Percentiles rank a stretch among this genome's conserved stretches.
Conservation (phyloP, 1,139 yeast genomes). For the Kodamaea derodonti region DNA sequence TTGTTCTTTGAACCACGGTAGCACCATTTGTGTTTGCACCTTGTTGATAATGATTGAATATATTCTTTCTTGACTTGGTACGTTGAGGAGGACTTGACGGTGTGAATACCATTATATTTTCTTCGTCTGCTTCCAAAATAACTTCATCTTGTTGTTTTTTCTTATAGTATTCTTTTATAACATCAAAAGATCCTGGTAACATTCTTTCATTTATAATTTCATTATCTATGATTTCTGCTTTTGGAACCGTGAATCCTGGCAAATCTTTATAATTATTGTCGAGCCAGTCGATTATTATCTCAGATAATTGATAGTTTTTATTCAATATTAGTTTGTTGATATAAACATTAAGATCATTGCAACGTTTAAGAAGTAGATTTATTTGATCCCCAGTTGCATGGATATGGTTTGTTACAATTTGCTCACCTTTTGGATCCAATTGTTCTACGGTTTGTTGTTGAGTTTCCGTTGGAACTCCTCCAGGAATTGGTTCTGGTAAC, state of each 20-base stretch:
- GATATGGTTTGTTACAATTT: background rate
- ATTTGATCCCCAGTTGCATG: slow-evolving; percentile 11
- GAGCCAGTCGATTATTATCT: slow-evolving; percentile 32
- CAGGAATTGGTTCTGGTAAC: slow-evolving; percentile 42
- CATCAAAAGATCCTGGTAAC: slow-evolving; percentile 15
- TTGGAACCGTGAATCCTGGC: slow-evolving; percentile 19
- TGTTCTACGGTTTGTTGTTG: slow-evolving; percentile 1
- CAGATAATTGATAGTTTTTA: slow-evolving; percentile 24
- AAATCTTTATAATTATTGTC: slow-evolving; percentile 18
- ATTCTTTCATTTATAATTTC: slow-evolving; percentile 14
- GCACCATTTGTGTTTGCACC: slow-evolving; percentile 7
- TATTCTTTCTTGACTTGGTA: slow-evolving; percentile 16
- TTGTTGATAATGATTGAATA: slow-evolving; percentile 22
- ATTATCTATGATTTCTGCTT: slow-evolving; percentile 7
- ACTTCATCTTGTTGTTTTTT: slow-evolving; percentile 5
- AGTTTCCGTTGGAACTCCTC: slow-evolving; percentile 10
- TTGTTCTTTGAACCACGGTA: slow-evolving; percentile 5
- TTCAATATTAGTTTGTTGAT: slow-evolving; percentile 25
- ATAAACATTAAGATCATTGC: slow-evolving; percentile 34
- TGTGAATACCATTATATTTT: slow-evolving; percentile 1
- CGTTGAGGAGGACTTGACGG: slow-evolving; percentile 9
- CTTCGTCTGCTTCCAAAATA: slow-evolving; percentile 6
- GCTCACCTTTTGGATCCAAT: background rate
- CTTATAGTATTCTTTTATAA: slow-evolving; percentile 12
- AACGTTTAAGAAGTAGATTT: slow-evolving; percentile 23